phyloP scores from a whole-genome alignment of 2,329 filamentous ascomycete genomes.

The Trichoderma arundinaceum region DNA sequence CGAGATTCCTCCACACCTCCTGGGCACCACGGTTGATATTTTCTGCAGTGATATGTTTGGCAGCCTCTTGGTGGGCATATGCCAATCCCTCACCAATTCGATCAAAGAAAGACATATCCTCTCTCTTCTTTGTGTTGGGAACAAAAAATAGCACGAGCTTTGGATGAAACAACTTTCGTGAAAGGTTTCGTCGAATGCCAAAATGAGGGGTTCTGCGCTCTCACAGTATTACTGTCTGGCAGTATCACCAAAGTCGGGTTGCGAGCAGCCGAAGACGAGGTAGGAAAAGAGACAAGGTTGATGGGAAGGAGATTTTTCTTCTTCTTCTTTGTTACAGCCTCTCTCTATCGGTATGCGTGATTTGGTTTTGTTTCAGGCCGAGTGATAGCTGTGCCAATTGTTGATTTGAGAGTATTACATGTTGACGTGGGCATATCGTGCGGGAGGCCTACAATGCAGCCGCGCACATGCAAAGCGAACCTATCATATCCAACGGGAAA shows the following conservation, averaged over 20 bases:
- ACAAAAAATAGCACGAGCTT: too few species aligned
- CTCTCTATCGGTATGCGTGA: neutral
- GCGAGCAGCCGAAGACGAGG: too few species aligned
- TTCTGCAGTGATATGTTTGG: slow-evolving; percentile 11
- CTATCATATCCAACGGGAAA: neutral
- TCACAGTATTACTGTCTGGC: too few species aligned
- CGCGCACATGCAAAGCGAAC: neutral
- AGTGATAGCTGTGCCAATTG: neutral
- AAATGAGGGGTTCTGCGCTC: too few species aligned
- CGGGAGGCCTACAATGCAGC: slow-evolving; percentile 4
- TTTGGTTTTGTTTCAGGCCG: too few species aligned
- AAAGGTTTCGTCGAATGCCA: too few species aligned
- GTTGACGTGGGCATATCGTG: neutral
- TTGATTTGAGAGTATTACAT: neutral
- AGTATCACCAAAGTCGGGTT: too few species aligned
- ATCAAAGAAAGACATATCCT: neutral
- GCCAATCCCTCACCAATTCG: neutral
- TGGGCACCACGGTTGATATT: slow-evolving; percentile 16
- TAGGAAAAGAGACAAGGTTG: too few species aligned
- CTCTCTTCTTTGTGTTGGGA: neutral
- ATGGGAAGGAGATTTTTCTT: neutral
- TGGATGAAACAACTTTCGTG: too few species aligned
- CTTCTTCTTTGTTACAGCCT: neutral
- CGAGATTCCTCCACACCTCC: neutral
- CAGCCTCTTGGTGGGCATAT: slow-evolving; percentile 2